These are phyloP conservation scores for Penicillium dipodomyicola DNA, from an alignment of 495 filamentous ascomycete species.

Conservation along the genomic window DNA sequence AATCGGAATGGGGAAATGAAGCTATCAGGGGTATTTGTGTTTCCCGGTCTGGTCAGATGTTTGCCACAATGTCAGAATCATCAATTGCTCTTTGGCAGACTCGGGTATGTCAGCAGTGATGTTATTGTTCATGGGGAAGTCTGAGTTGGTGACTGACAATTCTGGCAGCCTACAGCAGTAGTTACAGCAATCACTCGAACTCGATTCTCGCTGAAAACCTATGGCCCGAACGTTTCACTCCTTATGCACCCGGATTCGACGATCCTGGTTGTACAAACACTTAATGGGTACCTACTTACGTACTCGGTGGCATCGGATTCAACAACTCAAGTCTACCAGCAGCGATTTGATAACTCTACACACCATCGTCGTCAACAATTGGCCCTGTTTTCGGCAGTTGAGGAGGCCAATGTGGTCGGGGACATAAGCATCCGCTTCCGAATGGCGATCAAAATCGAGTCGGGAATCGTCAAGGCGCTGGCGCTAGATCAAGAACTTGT, in stretches of 20 bases:
- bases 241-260: conserved; percentile 87
- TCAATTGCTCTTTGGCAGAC: conserved; percentile 93
- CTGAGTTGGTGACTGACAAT: conserved; percentile 29
- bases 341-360: conserved; percentile 67
- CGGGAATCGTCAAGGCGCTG: conserved; percentile 82
- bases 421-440: conserved; percentile 89
- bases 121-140: conserved; percentile 4
- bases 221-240: conserved; percentile 80
- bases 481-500: conserved; percentile 92
- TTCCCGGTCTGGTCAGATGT: conserved; percentile 79
- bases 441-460: conserved; percentile 98
- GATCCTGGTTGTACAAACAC: conserved; percentile 89
- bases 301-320: conserved; percentile 89
- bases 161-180: conserved; percentile 76
- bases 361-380: conserved; percentile 71
- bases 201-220: conserved; percentile 68
- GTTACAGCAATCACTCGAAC: conserved; percentile 84
- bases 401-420: conserved; percentile 73
- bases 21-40: conserved; percentile 72
- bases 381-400: conserved; percentile 56
- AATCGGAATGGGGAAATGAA: conserved; percentile 48
- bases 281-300: conserved; percentile 84
- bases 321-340: conserved; percentile 77
- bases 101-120: conserved; percentile 56
- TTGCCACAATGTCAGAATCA: conserved; percentile 81